Evolutionary conservation across 352 stramenopile genomes (phyloP).

Genomic region (Globisporangium iwayamae): DNA sequence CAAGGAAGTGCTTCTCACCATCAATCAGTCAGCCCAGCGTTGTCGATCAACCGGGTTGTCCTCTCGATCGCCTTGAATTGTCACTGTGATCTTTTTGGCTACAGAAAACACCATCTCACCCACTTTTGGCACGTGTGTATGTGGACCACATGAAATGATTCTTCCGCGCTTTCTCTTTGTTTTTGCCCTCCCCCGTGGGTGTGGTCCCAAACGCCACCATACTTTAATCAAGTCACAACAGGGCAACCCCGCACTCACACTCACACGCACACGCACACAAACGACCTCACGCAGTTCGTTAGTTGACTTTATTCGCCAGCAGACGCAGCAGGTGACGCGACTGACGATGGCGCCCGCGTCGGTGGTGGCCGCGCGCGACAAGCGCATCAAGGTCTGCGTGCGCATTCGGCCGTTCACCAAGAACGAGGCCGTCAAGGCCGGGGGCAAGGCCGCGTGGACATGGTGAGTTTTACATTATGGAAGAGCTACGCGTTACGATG

Average conservation of each 20-base stretch:
- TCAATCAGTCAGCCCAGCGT: background rate
- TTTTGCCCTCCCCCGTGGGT: background rate
- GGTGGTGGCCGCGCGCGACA: slow-evolving; percentile 30
- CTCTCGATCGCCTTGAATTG: background rate
- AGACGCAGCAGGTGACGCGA: background rate
- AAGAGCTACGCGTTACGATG: background rate
- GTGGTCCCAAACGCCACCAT: background rate
- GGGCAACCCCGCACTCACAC: background rate
- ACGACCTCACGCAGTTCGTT: background rate
- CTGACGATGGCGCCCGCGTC: slow-evolving; percentile 7
- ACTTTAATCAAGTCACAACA: background rate
- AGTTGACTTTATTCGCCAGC: background rate
- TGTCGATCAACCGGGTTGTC: background rate
- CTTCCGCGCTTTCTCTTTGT: slow-evolving; percentile 5
- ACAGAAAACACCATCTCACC: background rate
- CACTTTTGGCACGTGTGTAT: background rate
- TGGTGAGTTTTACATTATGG: slow-evolving; percentile 32
- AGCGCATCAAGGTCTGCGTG: slow-evolving; percentile 80
- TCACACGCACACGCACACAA: background rate
- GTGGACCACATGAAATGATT: slow-evolving; percentile 6
- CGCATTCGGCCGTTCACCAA: slow-evolving; percentile 72
- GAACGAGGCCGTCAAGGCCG: slow-evolving; percentile 63
- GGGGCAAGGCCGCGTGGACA: slow-evolving; percentile 78
- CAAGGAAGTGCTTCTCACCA: no score
- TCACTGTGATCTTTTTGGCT: slow-evolving; percentile 2